phyloP scores from a whole-genome alignment of 164 flowering plant genomes.

The Piper longum region DNA sequence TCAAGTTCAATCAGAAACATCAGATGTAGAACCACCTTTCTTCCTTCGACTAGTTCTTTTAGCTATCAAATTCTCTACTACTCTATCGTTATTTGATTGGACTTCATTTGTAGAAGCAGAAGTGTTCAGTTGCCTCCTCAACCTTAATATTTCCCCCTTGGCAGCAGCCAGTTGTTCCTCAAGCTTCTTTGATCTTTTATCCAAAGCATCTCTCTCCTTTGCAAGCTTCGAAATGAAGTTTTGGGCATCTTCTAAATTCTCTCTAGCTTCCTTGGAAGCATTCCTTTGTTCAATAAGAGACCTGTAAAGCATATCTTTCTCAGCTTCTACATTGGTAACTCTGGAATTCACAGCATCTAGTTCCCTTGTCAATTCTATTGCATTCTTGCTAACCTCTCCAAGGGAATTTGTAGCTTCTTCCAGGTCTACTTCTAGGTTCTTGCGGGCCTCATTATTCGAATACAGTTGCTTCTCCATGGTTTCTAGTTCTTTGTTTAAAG shows the following conservation, averaged over 20 bases:
- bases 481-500: constrained; percentile 43
- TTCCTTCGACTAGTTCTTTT: constrained; percentile 47
- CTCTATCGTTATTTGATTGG: constrained; percentile 11
- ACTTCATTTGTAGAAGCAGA: constrained; percentile 15
- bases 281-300: constrained; percentile 48
- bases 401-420: constrained; percentile 71
- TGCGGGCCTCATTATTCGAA: constrained; percentile 45
- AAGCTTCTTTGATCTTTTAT: constrained; percentile 48
- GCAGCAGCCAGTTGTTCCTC: constrained; percentile 65
- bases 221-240: constrained; percentile 56
- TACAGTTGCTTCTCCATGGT: constrained; percentile 38
- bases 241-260: constrained; percentile 82
- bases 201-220: constrained; percentile 55
- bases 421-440: constrained; percentile 44
- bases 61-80: constrained; percentile 16
- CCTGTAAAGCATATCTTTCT: constrained; percentile 36
- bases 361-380: constrained; percentile 39
- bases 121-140: constrained; percentile 38
- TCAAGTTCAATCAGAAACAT: constrained; percentile 2
- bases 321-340: constrained; percentile 42
- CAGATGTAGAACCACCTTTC: constrained; percentile 16
- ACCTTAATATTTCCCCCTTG: constrained; percentile 66
- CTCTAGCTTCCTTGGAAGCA: constrained; percentile 36
- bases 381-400: constrained; percentile 54
- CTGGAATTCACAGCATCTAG: constrained; percentile 40